Base-by-base conservation (phyloP, 2,329 filamentous ascomycete genomes). In the Exophiala bonariae region DNA sequence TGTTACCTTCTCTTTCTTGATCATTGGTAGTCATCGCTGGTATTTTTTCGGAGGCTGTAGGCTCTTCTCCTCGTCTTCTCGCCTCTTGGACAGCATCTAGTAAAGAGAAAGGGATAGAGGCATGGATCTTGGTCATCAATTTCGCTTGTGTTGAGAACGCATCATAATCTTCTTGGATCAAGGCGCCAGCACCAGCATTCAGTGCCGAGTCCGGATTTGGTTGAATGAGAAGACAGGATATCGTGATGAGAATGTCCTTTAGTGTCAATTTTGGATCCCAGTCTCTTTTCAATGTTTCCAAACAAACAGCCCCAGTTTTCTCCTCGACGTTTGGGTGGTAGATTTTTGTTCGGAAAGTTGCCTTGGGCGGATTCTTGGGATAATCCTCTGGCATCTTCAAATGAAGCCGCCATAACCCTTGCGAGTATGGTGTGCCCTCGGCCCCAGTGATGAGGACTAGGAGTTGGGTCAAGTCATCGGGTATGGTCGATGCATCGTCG, bases 301-400 rank as follows among this genome's bases (percentile, higher is more conserved):
- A 78, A 51, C 81, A 85, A 3, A 85, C 79, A 1, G 76, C 76
- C 4, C 81, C 81, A 0, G 77, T 79, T n/a, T 71, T 67, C 42
- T 82, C 78, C 52, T 84, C 81, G 40, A 85, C 77, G 57, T 85
- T 85, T 0, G 81, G 81, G 56, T 85, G 81, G 73, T 80, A 85
- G 54, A 84, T 78, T 4, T 75, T 71, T 2, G 81, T 84, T 44
- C 73, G 74, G 60, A 85, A 84, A 23, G 73, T 72, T 2, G 81
- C 81, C 32, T 80, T 83, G 0, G 77, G 77, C 13, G 76, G 75
- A 14, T 64, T 63, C 31, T 64, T 63, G 9, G 76, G 76, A 28
- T 62, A 63, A 43, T 62, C 59, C 7, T 47, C 67, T 0, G 81
- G 81, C 26, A 84, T 81, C 36, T 76, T 74, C 37, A 85, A 70